Percentiles rank a stretch among this genome's conserved stretches.
Evolutionary conservation across 2,329 filamentous ascomycete genomes (phyloP).

Genomic region (Alternaria solani): DNA sequence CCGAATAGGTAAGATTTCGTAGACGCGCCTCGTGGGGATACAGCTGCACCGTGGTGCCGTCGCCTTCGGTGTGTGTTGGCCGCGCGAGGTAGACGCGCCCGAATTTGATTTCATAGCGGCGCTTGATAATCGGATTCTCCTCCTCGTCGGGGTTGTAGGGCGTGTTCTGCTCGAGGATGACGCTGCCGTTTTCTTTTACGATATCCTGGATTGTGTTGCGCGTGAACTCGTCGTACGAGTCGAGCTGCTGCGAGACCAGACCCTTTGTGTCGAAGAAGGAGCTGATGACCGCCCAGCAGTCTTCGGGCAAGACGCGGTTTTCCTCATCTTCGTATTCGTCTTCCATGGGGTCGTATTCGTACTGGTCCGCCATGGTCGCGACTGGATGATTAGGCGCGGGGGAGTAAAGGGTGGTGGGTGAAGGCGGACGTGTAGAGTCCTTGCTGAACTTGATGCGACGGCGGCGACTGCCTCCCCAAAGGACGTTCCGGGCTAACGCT

Average conservation of each 20-base stretch:
- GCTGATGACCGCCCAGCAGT: conserved; percentile 97
- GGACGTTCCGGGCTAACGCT: conserved; percentile 15
- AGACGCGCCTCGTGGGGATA: conserved; percentile 94
- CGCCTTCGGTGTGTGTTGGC: conserved; percentile 90
- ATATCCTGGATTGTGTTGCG: conserved; percentile 93
- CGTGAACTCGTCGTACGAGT: conserved; percentile 98
- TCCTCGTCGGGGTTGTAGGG: conserved; percentile 75
- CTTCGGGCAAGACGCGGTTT: conserved; percentile 84
- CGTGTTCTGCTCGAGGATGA: conserved; percentile 93
- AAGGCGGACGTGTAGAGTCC: conserved; percentile 25
- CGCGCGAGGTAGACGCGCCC: conserved; percentile 87
- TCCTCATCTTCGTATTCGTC: conserved; percentile 68
- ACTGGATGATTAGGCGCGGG: conserved; percentile 11
- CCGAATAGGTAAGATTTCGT: conserved; percentile 94
- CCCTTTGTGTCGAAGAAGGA: conserved; percentile 97
- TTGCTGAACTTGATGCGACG: conserved; percentile 32
- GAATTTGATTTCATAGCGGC: conserved; percentile 95
- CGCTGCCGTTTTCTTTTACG: conserved; percentile 87
- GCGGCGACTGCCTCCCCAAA: conserved; percentile 37
- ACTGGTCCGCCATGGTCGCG: conserved; percentile 58
- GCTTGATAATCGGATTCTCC: conserved; percentile 77
- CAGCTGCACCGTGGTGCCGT: conserved; percentile 84
- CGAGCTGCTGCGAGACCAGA: conserved; percentile 94
- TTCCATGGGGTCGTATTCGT: conserved; percentile 41
- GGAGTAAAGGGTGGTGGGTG: conserved; percentile 11